Conservation (phyloP, 2,329 filamentous ascomycete genomes). For the Claviceps spartinae region DNA sequence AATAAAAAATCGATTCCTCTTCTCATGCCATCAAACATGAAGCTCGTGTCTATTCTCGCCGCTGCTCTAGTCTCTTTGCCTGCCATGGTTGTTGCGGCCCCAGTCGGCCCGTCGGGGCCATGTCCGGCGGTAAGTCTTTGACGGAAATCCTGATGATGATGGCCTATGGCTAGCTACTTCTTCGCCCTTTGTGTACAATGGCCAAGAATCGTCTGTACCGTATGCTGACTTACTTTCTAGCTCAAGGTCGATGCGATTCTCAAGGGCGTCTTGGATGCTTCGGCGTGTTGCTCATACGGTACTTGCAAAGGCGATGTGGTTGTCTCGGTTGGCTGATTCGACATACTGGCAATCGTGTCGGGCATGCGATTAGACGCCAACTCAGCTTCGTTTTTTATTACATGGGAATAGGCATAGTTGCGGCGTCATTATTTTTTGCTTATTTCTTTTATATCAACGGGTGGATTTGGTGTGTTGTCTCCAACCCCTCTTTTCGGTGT, state of each 20-base stretch:
- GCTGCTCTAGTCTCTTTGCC: slow-evolving; percentile 7
- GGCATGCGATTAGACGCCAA: not conserved
- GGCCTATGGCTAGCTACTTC: too few species aligned
- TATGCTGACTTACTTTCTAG: slow-evolving; percentile 9
- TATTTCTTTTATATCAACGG: not conserved
- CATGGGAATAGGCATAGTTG: not conserved
- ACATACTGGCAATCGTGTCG: not conserved
- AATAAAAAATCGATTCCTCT: too few species aligned
- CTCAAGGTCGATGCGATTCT: slow-evolving; percentile 29
- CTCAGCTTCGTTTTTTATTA: not conserved
- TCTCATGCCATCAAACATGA: slow-evolving; percentile 3
- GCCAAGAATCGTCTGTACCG: not conserved
- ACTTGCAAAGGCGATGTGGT: slow-evolving; percentile 29
- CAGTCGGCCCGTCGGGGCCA: slow-evolving; percentile 21
- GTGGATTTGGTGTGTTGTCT: not conserved
- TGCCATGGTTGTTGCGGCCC: slow-evolving; percentile 10
- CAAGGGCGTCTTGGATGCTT: slow-evolving; percentile 30
- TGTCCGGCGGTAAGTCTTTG: slow-evolving; percentile 18
- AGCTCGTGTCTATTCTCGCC: not conserved
- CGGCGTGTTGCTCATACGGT: slow-evolving; percentile 41
- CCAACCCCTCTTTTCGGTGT: not conserved
- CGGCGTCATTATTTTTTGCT: not conserved
- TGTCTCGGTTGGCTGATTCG: slow-evolving; percentile 24
- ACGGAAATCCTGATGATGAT: too few species aligned
- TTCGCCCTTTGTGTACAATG: too few species aligned